Evolutionary conservation across 2,329 filamentous ascomycete species (phyloP).

Genomic region (Didymosphaeria variabile): DNA sequence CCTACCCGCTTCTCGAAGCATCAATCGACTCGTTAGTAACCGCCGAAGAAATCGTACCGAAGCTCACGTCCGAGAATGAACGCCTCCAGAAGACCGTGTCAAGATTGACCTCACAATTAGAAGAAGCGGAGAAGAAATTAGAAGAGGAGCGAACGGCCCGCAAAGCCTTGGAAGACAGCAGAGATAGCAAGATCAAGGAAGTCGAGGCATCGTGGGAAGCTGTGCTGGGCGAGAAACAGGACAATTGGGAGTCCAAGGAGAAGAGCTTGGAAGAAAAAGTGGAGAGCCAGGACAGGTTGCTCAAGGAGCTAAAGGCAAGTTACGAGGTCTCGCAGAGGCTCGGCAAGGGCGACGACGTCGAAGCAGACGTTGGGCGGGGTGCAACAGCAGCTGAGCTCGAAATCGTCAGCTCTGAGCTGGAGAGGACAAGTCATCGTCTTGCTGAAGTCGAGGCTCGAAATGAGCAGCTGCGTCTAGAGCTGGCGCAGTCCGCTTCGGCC

Average conservation of each 20-base stretch:
- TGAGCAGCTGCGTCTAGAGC: slow-evolving; percentile 87
- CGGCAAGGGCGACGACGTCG: slow-evolving; percentile 73
- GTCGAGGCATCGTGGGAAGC: slow-evolving; percentile 90
- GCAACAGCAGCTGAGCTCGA: slow-evolving; percentile 91
- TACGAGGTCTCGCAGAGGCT: slow-evolving; percentile 96
- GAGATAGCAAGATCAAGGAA: slow-evolving; percentile 85
- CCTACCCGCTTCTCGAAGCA: slow-evolving; percentile 94
- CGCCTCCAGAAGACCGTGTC: slow-evolving; percentile 82
- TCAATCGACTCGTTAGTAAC: slow-evolving; percentile 93
- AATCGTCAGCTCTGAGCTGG: slow-evolving; percentile 89
- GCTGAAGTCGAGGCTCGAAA: slow-evolving; percentile 94
- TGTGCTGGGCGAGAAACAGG: slow-evolving; percentile 89
- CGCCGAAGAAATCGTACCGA: slow-evolving; percentile 91
- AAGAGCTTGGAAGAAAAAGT: slow-evolving; percentile 90
- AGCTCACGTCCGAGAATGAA: slow-evolving; percentile 86
- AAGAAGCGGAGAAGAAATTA: slow-evolving; percentile 81
- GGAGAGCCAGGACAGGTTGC: slow-evolving; percentile 88
- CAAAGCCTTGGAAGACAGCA: slow-evolving; percentile 77
- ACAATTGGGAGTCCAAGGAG: slow-evolving; percentile 97
- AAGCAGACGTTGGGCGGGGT: slow-evolving; percentile 65
- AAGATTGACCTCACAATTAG: slow-evolving; percentile 79
- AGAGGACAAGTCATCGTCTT: slow-evolving; percentile 84
- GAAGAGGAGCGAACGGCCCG: slow-evolving; percentile 78
- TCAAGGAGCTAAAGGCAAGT: slow-evolving; percentile 95
- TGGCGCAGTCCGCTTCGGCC: slow-evolving; percentile 86